Base-by-base conservation (phyloP, 2,329 filamentous ascomycete genomes). In the Talaromyces pinophilus region DNA sequence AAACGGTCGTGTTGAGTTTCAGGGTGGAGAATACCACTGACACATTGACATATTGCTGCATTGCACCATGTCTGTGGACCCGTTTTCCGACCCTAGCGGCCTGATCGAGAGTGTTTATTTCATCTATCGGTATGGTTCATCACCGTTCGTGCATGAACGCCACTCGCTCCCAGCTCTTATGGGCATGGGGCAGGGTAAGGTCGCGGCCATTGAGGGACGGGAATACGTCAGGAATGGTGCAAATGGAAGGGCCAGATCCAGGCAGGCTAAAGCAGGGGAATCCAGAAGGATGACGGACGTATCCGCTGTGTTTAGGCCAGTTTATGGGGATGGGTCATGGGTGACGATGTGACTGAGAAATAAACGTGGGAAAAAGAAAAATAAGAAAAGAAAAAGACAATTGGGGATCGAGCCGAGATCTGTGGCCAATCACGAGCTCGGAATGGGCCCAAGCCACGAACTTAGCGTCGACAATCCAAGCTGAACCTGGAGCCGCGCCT, bases 401-500 rank as follows among this genome's bases (percentile, higher is more conserved):
- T 42, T 28, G 35, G 25, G 28, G 40, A 63, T 17, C 1, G 13
- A 50, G 48, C 48, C 22, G 48, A 33, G 25, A 52, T n/a, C 15
- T 54, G 1, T 13, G 17, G 52, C 62, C 62, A 63, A 63, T 59
- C 38, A 63, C n/a, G 6, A 28, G 28, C 50, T 30, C 10, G 10
- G 35, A 28, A n/a, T 11, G n/a, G 2, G 5, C 38, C 15, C 62
- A 19, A 55, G 62, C 50, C 62, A 57, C 50, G 35, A 59, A 28
- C 13, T 42, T 63, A 63, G 48, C 46, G 48, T 10, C 5, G 25
- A 59, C 52, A 13, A 38, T 35, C 15, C 52, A 44, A 64, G 62
- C 62, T 64, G 62, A 64, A 59, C 33, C 40, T 46, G 62, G 62
- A 64, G 50, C 38, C n/a, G 44, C 62, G 62, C 62, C 28, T 64